Evolutionary conservation across 768 basidiomycete species (phyloP).

Genomic region (Termitomyces sp.): DNA sequence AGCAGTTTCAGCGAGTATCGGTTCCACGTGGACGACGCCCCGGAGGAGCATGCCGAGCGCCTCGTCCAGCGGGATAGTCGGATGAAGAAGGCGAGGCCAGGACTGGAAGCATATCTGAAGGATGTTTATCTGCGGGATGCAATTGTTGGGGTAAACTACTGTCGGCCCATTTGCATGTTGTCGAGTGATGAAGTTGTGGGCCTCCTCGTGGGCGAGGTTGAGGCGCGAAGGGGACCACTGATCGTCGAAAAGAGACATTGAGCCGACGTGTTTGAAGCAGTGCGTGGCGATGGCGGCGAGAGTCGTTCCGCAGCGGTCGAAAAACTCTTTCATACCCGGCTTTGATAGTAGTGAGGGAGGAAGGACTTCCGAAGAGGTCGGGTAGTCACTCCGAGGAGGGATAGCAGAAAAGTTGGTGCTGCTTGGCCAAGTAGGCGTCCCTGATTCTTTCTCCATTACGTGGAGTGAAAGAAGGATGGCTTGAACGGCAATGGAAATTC

Average conservation of each 20-base stretch:
- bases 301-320: slow-evolving; percentile 60
- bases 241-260: slow-evolving; percentile 84
- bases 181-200: slow-evolving; percentile 63
- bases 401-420: slow-evolving; percentile 61
- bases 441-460: slow-evolving; percentile 68
- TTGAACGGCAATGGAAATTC: slow-evolving; percentile 71
- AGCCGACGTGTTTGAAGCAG: slow-evolving; percentile 64
- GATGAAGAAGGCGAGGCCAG: slow-evolving; percentile 79
- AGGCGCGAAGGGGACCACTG: slow-evolving; percentile 70
- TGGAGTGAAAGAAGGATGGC: slow-evolving; percentile 75
- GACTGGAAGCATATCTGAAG: slow-evolving; percentile 78
- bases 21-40: slow-evolving; percentile 85
- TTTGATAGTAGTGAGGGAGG: slow-evolving; percentile 56
- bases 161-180: slow-evolving; percentile 61
- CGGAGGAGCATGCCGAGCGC: slow-evolving; percentile 77
- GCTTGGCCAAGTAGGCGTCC: slow-evolving; percentile 77
- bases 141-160: slow-evolving; percentile 64
- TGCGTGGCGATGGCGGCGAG: slow-evolving; percentile 55
- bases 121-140: slow-evolving; percentile 63
- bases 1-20: slow-evolving; percentile 67
- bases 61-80: slow-evolving; percentile 51
- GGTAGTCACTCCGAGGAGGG: slow-evolving; percentile 63
- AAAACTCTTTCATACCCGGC: slow-evolving; percentile 68
- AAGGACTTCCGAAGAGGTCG: slow-evolving; percentile 63
- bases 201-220: slow-evolving; percentile 64